These are phyloP conservation scores for Urostyla sp. DNA, from an alignment of 73 alveolate species.

Conservation along the genomic window DNA sequence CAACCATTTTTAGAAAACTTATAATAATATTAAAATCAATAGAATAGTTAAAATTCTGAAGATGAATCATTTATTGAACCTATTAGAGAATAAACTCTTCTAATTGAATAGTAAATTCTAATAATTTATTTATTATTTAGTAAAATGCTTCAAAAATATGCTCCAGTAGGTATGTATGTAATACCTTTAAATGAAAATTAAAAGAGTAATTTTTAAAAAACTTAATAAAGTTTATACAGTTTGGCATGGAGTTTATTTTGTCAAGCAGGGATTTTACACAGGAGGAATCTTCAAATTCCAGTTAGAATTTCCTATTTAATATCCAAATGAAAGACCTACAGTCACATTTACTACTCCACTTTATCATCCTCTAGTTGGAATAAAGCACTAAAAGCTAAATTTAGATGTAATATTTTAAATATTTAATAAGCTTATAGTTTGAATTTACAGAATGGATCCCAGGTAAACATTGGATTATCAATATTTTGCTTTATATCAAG, in stretches of 20 bases:
- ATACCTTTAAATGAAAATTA: slow-evolving; percentile 31
- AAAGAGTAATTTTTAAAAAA: slow-evolving; percentile 1
- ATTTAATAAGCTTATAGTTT: background rate
- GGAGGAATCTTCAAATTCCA: slow-evolving; percentile 46
- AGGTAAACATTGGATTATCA: slow-evolving; percentile 56
- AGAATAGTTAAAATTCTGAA: no score
- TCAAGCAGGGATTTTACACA: slow-evolving; percentile 42
- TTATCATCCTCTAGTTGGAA: slow-evolving; percentile 49
- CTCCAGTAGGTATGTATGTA: slow-evolving; percentile 46
- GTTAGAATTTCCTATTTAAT: slow-evolving; percentile 44
- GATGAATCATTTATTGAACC: no score
- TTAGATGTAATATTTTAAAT: slow-evolving; percentile 16
- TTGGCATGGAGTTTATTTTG: slow-evolving; percentile 61
- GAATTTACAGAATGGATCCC: slow-evolving; percentile 58
- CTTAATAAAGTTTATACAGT: background rate
- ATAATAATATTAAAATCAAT: no score
- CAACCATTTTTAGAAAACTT: no score
- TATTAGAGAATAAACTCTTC: background rate
- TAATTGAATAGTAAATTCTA: slow-evolving; percentile 35
- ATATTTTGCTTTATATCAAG: slow-evolving; percentile 35
- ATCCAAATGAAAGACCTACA: slow-evolving; percentile 45
- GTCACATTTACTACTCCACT: slow-evolving; percentile 34
- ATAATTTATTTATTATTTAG: background rate
- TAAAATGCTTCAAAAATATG: slow-evolving; percentile 48
- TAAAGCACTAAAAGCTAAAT: slow-evolving; percentile 1